These are phyloP conservation scores for Chalciporus chontae DNA, from an alignment of 768 basidiomycete genomes.

Conservation along the genomic window DNA sequence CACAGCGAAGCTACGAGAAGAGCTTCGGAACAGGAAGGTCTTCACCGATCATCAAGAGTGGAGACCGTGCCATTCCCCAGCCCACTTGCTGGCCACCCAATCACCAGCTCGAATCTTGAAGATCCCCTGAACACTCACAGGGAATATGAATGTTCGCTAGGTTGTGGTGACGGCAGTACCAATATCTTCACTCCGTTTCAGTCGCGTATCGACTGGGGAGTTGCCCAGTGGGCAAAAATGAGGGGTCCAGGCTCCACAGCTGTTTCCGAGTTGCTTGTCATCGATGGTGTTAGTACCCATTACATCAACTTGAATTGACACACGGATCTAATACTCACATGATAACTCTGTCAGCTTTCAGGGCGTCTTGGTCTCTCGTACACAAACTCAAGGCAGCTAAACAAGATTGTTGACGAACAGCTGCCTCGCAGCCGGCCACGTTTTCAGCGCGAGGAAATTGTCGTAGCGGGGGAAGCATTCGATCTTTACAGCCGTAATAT, in stretches of 20 bases:
- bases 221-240: slow-evolving; percentile 40
- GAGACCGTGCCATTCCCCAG: not conserved
- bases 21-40: not conserved
- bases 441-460: not conserved
- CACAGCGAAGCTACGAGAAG: too few species aligned
- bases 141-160: not conserved
- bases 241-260: slow-evolving; percentile 36
- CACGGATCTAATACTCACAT: not conserved
- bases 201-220: slow-evolving; percentile 36
- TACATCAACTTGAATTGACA: not conserved
- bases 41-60: not conserved
- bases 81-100: not conserved
- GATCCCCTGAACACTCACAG: not conserved
- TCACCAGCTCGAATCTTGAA: not conserved
- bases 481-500: slow-evolving; percentile 35
- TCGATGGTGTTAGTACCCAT: slow-evolving; percentile 34
- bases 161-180: not conserved
- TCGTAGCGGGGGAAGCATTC: slow-evolving; percentile 28
- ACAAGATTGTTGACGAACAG: slow-evolving; percentile 28
- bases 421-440: slow-evolving; percentile 8
- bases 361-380: not conserved
- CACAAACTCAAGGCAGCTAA: slow-evolving; percentile 20
- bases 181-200: slow-evolving; percentile 31
- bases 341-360: not conserved
- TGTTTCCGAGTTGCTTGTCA: slow-evolving; percentile 36